Conservation (phyloP, 352 stramenopile genomes). For the Phytophthora fragariae region DNA sequence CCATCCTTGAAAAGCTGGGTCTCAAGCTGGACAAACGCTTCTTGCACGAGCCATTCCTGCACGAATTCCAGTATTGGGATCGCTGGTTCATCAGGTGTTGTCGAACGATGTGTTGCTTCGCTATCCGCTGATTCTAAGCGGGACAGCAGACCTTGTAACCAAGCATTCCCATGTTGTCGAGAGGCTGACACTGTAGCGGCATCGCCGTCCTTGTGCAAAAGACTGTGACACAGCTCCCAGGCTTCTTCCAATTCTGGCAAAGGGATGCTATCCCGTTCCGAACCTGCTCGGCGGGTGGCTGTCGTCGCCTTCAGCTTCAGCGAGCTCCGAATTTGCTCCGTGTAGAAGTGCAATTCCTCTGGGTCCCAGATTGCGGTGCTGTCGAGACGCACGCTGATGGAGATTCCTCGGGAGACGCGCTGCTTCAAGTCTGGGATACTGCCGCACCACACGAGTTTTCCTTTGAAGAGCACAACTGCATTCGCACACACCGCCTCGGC, state of each 20-base stretch:
- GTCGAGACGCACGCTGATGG: conserved; percentile 74
- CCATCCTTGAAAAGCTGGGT: conserved; percentile 56
- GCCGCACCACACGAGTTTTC: conserved; percentile 74
- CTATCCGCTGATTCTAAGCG: conserved; percentile 50
- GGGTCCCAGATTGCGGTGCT: conserved; percentile 48
- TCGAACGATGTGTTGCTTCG: neutral
- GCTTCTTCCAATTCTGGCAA: conserved; percentile 54
- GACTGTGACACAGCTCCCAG: conserved; percentile 58
- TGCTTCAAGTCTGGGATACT: conserved; percentile 87
- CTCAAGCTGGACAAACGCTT: conserved; percentile 71
- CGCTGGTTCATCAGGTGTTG: neutral
- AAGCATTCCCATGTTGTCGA: conserved; percentile 43
- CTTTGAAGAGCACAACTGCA: conserved; percentile 79
- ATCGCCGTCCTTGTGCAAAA: conserved; percentile 37
- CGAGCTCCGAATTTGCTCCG: conserved; percentile 46
- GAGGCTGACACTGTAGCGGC: conserved; percentile 18
- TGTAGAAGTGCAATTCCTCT: conserved; percentile 52
- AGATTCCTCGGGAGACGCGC: conserved; percentile 67
- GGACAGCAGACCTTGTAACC: conserved; percentile 52
- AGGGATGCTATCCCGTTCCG: conserved; percentile 40
- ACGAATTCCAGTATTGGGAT: conserved; percentile 73
- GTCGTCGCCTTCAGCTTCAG: conserved; percentile 31
- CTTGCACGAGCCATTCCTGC: conserved; percentile 78
- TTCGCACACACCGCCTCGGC: conserved; percentile 86
- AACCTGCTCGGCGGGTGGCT: conserved; percentile 7